Evolutionary conservation across 306 rosid species (phyloP).

Genomic region (Lagenaria siceraria): DNA sequence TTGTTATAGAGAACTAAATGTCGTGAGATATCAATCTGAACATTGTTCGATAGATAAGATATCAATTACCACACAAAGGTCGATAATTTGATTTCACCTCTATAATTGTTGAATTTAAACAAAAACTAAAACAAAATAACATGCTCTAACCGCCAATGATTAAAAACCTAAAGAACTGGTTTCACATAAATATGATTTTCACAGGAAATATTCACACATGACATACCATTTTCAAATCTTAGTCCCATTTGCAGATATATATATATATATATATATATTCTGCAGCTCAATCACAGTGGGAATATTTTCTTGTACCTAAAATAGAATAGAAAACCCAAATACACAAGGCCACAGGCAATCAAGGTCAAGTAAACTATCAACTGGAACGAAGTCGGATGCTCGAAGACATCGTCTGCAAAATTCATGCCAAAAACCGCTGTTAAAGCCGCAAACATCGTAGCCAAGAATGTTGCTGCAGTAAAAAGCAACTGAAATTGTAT

Average conservation of each 20-base stretch:
- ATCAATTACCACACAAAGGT: too few species aligned
- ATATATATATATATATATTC: background rate
- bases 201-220: background rate
- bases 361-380: constrained; percentile 55
- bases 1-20: too few species aligned
- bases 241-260: background rate
- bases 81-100: too few species aligned
- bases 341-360: constrained; percentile 35
- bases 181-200: background rate
- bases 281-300: constrained; percentile 25
- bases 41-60: too few species aligned
- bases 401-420: constrained; percentile 37
- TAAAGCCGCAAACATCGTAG: constrained; percentile 62
- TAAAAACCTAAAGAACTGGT: too few species aligned
- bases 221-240: background rate
- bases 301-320: constrained; percentile 61
- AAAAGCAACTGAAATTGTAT: constrained; percentile 87
- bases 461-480: constrained; percentile 78
- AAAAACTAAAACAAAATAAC: too few species aligned
- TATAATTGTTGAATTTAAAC: too few species aligned
- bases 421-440: constrained; percentile 94
- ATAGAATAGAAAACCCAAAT: constrained; percentile 43
- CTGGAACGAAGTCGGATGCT: constrained; percentile 36
- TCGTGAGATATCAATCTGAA: too few species aligned
- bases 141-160: too few species aligned